These are phyloP conservation scores for Trichosporon sp. DNA, from an alignment of 1,284 basidiomycete species.

Conservation along the genomic window DNA sequence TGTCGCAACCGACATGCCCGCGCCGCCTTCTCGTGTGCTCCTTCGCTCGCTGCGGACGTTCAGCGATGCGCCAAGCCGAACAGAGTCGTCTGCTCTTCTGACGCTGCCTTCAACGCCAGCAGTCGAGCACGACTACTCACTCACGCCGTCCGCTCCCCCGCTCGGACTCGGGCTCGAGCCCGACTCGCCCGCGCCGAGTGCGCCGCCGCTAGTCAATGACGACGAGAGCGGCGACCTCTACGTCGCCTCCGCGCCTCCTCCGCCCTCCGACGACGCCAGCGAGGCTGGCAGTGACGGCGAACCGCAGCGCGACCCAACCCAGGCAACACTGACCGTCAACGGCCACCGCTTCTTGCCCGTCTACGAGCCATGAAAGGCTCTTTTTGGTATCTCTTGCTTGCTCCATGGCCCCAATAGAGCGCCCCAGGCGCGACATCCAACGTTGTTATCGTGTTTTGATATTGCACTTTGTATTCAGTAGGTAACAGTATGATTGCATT, in stretches of 20 bases:
- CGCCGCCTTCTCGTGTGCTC: constrained; percentile 28
- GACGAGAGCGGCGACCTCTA: background rate
- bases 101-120: background rate
- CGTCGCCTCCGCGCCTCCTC: background rate
- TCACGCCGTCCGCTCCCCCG: constrained; percentile 4
- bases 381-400: background rate
- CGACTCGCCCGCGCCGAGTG: background rate
- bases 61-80: constrained; percentile 15
- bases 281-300: background rate
- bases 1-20: constrained; percentile 29
- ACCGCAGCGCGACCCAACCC: background rate
- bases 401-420: background rate
- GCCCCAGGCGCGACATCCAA: background rate
- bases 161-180: constrained; percentile 2
- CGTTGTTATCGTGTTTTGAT: background rate
- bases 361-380: background rate
- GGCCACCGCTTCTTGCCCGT: constrained; percentile 12
- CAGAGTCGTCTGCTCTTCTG: constrained; percentile 11
- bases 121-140: background rate
- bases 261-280: background rate
- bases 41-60: constrained; percentile 31
- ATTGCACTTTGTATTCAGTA: constrained; percentile 18
- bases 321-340: background rate
- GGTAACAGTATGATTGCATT: constrained; percentile 17
- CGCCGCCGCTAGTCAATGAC: background rate